A percentile compares a stretch with the other conserved stretches of the same genome.
phyloP scores from a whole-genome alignment of 208 protist species.

The Herpetomonas muscarum region DNA sequence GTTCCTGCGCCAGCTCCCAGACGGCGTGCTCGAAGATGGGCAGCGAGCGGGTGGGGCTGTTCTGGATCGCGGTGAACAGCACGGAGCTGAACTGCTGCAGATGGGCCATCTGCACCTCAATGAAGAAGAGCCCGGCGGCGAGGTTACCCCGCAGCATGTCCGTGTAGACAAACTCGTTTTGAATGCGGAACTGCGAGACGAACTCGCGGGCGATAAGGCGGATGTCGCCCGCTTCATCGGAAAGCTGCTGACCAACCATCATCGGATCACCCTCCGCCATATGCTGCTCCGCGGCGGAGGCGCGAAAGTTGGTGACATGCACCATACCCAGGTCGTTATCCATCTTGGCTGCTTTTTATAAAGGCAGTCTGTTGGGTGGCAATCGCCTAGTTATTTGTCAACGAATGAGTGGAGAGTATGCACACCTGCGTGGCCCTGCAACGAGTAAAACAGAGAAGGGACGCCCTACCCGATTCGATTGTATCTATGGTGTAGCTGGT shows the following conservation, averaged over 20 bases:
- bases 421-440: no score
- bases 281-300: constrained; percentile 16
- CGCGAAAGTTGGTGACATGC: constrained; percentile 82
- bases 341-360: constrained; percentile 23
- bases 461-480: no score
- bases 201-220: constrained; percentile 77
- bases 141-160: constrained; percentile 82
- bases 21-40: constrained; percentile 83
- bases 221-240: constrained; percentile 45
- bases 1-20: constrained; percentile 73
- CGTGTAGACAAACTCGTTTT: constrained; percentile 84
- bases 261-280: neutral
- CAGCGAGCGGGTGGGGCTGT: constrained; percentile 62
- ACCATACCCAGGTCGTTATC: constrained; percentile 71
- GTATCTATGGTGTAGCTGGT: no score
- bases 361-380: constrained; percentile 2
- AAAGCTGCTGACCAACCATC: constrained; percentile 9
- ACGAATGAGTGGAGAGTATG: no score
- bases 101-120: constrained; percentile 86
- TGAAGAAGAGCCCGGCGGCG: constrained; percentile 71
- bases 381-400: no score
- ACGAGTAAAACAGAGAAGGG: no score
- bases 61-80: constrained; percentile 67
- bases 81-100: constrained; percentile 78
- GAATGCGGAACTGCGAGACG: constrained; percentile 70